Evolutionary conservation across 495 filamentous ascomycete genomes (phyloP), one percentile per base, ranked within the genome.

Genomic region (Tetracladium setigerum): DNA sequence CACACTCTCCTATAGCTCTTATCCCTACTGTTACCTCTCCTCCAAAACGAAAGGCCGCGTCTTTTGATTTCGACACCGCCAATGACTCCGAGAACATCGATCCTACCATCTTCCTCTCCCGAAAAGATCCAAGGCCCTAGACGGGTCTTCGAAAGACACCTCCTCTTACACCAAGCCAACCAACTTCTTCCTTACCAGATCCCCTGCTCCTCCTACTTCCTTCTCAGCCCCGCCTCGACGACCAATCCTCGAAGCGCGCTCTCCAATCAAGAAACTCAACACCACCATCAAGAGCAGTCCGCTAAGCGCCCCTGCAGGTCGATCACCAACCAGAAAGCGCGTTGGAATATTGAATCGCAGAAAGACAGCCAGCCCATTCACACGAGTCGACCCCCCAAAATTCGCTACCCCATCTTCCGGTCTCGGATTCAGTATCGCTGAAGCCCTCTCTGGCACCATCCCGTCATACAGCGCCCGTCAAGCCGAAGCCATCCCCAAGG

Each of bases 71-170:
- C 41, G 45, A 44, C 30, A 12, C 77, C 27, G 69, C 76, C 14
- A 67, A 71, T 45, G 79, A 95, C 60, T 64, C 73, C 7, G 89
- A 96, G 69, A 96, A 95, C 57, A 72, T 94, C 51, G 87, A 90
- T 56, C 89, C 89, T 0, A 49, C 67, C 18, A 59, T 76, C 46
- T 79, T 81, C 57, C 75, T 65, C 33, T 69, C 71, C 11, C 87
- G 18, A 84, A 86, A 70, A 67, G 79, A 47, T 68, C 77, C 15
- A 95, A 94, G 42, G 60, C 49, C 53, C 73, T 63, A 49, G 57
- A 70, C 53, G 61, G 70, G 34, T 62, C 63, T 54, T 69, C 68
- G 49, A 63, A 72, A 17, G 60, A 58, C 39, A 46, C 47, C 12
- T 18, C 39, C 19, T 35, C 38, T 6, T 14, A 31, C 19, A 18